These are phyloP conservation scores for Globisporangium mamillatum DNA, from an alignment of 352 stramenopile species.

Conservation along the genomic window DNA sequence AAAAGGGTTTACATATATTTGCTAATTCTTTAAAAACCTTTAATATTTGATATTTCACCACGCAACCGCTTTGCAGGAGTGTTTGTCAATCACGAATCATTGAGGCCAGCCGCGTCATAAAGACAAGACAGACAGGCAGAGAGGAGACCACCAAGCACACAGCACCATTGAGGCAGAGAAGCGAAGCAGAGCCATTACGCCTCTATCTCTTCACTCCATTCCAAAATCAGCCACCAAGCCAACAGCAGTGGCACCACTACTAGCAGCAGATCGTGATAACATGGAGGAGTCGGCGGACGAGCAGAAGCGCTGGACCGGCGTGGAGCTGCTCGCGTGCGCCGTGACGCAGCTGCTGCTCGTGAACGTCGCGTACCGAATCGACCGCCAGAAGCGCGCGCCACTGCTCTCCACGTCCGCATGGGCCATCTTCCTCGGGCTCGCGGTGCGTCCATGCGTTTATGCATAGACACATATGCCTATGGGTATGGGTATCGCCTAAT, in stretches of 20 bases:
- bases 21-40: neutral
- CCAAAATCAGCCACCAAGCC: neutral
- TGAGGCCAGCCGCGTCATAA: neutral
- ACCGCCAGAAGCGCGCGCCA: slow-evolving; percentile 30
- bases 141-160: neutral
- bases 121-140: too few species aligned
- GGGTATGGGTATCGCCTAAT: neutral
- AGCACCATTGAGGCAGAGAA: too few species aligned
- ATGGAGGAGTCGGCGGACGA: slow-evolving; percentile 6
- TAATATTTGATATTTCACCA: neutral
- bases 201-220: neutral
- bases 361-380: slow-evolving; percentile 56
- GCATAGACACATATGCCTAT: neutral
- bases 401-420: slow-evolving; percentile 48
- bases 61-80: neutral
- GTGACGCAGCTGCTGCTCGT: slow-evolving; percentile 50
- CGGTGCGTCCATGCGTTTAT: slow-evolving; percentile 22
- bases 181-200: neutral
- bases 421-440: slow-evolving; percentile 51
- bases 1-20: too few species aligned
- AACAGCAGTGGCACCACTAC: neutral
- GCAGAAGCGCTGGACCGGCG: slow-evolving; percentile 38
- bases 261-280: neutral
- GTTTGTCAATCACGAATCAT: neutral
- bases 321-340: slow-evolving; percentile 44